Conservation (phyloP, 2,329 filamentous ascomycete species). For the Aulographum hederae region DNA sequence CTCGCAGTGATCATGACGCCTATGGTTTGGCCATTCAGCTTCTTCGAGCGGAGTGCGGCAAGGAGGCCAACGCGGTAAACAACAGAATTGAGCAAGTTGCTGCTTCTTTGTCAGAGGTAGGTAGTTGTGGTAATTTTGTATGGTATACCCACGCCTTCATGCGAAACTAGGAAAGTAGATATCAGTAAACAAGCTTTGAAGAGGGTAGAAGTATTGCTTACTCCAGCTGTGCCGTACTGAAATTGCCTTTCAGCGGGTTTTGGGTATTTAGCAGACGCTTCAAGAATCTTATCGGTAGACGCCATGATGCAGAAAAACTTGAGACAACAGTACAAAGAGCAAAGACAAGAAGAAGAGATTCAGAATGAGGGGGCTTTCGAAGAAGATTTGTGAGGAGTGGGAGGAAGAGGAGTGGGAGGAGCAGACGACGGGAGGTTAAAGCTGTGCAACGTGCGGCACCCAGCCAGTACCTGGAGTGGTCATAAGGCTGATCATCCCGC, state of each 20-base stretch:
- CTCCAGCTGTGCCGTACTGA: constrained; percentile 24
- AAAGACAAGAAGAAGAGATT: constrained; percentile 1
- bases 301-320: constrained; percentile 1
- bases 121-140: constrained; percentile 6
- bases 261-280: constrained; percentile 14
- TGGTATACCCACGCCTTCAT: constrained; percentile 45
- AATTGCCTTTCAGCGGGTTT: constrained; percentile 16
- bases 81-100: constrained; percentile 74
- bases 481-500: no score
- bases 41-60: constrained; percentile 73
- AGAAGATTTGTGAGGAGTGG: constrained; percentile 1
- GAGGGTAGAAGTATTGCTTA: constrained; percentile 20
- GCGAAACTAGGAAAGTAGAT: constrained; percentile 35
- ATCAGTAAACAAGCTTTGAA: constrained; percentile 4
- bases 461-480: no score
- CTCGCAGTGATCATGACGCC: constrained; percentile 94
- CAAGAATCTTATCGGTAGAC: constrained; percentile 10
- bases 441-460: no score
- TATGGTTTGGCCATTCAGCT: constrained; percentile 76
- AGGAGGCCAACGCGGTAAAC: constrained; percentile 84
- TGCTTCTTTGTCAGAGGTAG: constrained; percentile 15
- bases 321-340: no score
- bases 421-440: no score
- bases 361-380: constrained; percentile 1
- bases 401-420: not conserved